Evolutionary conservation across 306 rosid genomes (phyloP).

Genomic region (Oemleria cerasiformis): DNA sequence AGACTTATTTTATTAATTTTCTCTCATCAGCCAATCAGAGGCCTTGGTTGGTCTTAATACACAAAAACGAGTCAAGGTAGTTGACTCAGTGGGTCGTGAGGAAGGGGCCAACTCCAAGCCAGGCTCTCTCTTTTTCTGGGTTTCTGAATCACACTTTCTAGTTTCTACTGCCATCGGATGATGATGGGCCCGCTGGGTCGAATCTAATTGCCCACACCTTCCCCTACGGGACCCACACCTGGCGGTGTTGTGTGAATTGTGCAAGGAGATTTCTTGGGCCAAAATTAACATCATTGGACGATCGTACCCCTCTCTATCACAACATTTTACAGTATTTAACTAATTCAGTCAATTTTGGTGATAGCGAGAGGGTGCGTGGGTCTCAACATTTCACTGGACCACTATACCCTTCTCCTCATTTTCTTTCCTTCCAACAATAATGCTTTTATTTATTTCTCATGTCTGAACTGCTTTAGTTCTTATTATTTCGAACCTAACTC

Average conservation of each 20-base stretch:
- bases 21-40: too few species aligned
- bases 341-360: not conserved
- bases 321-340: not conserved
- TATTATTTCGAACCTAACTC: not conserved
- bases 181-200: not conserved
- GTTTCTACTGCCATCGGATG: not conserved
- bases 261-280: constrained; percentile 24
- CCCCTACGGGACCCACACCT: constrained; percentile 16
- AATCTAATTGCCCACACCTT: not conserved
- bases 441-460: not conserved
- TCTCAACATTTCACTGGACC: not conserved
- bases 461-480: not conserved
- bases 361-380: not conserved
- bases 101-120: too few species aligned
- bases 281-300: constrained; percentile 27
- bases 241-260: not conserved
- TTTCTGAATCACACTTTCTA: not conserved
- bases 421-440: not conserved
- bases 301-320: not conserved
- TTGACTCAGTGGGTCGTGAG: too few species aligned
- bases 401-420: not conserved
- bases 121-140: too few species aligned
- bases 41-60: too few species aligned
- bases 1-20: too few species aligned
- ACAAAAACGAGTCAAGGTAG: too few species aligned